Base-by-base conservation (phyloP, 495 filamentous ascomycete species). In the Elaphomyces granulatus region DNA sequence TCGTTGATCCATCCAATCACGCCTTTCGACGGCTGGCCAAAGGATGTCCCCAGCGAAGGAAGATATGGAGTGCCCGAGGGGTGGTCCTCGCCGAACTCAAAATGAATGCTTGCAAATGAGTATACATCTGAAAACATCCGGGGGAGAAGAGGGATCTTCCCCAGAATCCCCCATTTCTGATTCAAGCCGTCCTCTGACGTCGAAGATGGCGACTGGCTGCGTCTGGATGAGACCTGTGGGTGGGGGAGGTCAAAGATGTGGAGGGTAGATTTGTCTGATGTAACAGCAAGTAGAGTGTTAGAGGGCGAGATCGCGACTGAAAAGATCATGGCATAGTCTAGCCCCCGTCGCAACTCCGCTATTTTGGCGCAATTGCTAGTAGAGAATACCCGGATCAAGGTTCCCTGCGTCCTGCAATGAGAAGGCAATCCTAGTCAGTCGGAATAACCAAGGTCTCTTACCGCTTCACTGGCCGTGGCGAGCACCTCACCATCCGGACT, bases 231-330 rank as follows among this genome's bases (percentile, higher is more conserved):
- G 18, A 40, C 58, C 15, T 49, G 63, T 37, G 55, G 54, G 38
- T 64, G 58, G 4, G 73, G 75, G 15, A 83, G 61, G 38, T 95
- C 84, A 53, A 95, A 98, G 31, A 98, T 74, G 59, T 98, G 90
- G 14, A 98, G 61, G 2, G 86, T 98, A 3, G 80, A 84, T 56
- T 95, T 98, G 64, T 98, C 90, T 17, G 86, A 94, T n/a, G 92
- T 95, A 37, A 87, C 86, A 15, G 90, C 90, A 10, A 96, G 68
- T 46, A 82, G 64, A 28, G 68, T 71, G 34, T 78, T 80, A 7
- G 75, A 76, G 0, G 88, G 90, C 20, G 80, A 90, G 52, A 96
- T 85, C 17, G 82, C 77, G 10, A 98, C 63, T 4, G 81, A 86
- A 63, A 82, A 94, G 49, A 96, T 81, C 15, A 74, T 72, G 15